A percentile compares a stretch with the other conserved stretches of the same genome.
These are phyloP conservation scores for Aspergillus sp. DNA, from an alignment of 2,329 filamentous ascomycete species.

Conservation along the genomic window DNA sequence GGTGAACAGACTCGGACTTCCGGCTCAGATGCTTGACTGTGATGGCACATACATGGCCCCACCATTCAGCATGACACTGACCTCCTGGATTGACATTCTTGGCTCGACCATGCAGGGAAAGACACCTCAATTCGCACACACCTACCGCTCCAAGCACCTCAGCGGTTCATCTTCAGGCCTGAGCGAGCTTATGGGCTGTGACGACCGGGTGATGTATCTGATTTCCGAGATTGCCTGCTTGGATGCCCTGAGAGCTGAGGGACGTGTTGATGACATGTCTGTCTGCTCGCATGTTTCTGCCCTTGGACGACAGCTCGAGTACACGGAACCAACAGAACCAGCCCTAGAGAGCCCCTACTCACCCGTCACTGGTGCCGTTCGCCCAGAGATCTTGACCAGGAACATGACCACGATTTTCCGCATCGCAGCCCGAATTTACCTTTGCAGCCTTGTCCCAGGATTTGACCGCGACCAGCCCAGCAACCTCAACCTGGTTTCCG, in stretches of 20 bases:
- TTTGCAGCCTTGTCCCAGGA: conserved; percentile 91
- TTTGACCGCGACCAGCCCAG: conserved; percentile 71
- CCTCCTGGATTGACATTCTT: conserved; percentile 94
- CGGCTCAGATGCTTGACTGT: conserved; percentile 59
- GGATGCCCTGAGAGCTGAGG: conserved; percentile 77
- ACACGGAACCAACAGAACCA: conserved; percentile 66
- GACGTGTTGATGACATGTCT: conserved; percentile 73
- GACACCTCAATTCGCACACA: conserved; percentile 83
- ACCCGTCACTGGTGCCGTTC: conserved; percentile 62
- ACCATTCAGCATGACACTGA: conserved; percentile 87
- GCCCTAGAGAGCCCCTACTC: conserved; percentile 56
- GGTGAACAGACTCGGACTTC: conserved; percentile 78
- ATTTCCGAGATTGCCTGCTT: conserved; percentile 97
- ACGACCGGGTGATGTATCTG: conserved; percentile 95
- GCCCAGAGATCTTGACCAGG: conserved; percentile 74
- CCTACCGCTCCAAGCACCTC: conserved; percentile 92
- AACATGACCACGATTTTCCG: conserved; percentile 92
- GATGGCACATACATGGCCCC: conserved; percentile 59
- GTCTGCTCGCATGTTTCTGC: conserved; percentile 85
- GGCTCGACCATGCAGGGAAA: conserved; percentile 87
- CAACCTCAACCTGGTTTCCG: conserved; percentile 71
- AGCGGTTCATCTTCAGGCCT: conserved; percentile 63
- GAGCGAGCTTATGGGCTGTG: conserved; percentile 92
- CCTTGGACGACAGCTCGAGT: conserved; percentile 80
- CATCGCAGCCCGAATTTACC: conserved; percentile 86